Evolutionary conservation across 495 filamentous ascomycete genomes (phyloP).

Genomic region (Penicillium soppii): DNA sequence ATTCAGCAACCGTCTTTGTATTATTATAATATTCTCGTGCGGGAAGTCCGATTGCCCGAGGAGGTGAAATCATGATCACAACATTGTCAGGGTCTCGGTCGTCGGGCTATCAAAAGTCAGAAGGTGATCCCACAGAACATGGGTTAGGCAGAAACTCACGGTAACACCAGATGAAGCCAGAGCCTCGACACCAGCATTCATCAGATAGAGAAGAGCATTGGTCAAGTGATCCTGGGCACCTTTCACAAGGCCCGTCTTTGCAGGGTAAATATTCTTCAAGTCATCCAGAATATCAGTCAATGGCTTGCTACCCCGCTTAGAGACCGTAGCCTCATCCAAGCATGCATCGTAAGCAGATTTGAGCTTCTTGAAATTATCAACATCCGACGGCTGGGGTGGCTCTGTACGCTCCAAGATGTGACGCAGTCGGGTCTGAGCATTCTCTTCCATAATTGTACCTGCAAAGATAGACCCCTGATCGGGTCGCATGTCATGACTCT

Average conservation of each 20-base stretch:
- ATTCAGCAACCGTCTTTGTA: slow-evolving; percentile 50
- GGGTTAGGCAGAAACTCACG: slow-evolving; percentile 32
- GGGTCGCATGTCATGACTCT: slow-evolving; percentile 63
- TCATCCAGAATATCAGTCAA: slow-evolving; percentile 48
- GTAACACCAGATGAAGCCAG: slow-evolving; percentile 47
- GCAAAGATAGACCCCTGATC: slow-evolving; percentile 62
- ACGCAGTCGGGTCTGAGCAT: slow-evolving; percentile 56
- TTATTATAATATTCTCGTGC: slow-evolving; percentile 66
- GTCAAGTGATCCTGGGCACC: slow-evolving; percentile 45
- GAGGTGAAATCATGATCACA: slow-evolving; percentile 54
- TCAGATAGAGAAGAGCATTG: slow-evolving; percentile 52
- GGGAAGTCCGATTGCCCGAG: slow-evolving; percentile 56
- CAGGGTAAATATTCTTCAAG: slow-evolving; percentile 54
- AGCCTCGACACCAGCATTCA: slow-evolving; percentile 49
- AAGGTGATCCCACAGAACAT: not conserved
- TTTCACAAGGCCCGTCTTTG: slow-evolving; percentile 36
- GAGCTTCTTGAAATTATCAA: slow-evolving; percentile 65
- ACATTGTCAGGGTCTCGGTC: slow-evolving; percentile 66
- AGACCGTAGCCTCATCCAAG: slow-evolving; percentile 56
- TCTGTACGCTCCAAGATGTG: slow-evolving; percentile 63
- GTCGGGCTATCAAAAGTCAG: slow-evolving; percentile 40
- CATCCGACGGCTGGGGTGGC: slow-evolving; percentile 49
- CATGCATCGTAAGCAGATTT: slow-evolving; percentile 64
- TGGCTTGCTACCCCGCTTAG: slow-evolving; percentile 53
- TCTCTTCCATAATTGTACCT: slow-evolving; percentile 58